A percentile compares a stretch with the other conserved stretches of the same genome.
Conservation (phyloP, 2,329 filamentous ascomycete species). For the Nigrograna mackinnonii region DNA sequence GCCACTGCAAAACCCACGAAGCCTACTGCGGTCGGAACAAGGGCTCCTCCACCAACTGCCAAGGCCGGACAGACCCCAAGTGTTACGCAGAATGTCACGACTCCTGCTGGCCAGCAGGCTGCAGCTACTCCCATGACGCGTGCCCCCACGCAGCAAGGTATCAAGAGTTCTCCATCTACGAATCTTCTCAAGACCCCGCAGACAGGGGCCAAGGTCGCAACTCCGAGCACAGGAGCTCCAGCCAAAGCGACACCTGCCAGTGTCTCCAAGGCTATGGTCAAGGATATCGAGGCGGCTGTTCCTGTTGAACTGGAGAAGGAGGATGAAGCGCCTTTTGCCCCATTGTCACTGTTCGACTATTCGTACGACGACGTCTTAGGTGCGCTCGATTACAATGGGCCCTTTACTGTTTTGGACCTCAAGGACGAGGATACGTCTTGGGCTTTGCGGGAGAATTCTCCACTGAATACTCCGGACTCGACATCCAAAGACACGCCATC, state of each 20-base stretch:
- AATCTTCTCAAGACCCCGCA: constrained; percentile 44
- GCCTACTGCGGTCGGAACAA: constrained; percentile 22
- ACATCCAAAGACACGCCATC: constrained; percentile 40
- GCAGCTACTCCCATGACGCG: constrained; percentile 42
- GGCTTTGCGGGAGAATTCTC: constrained; percentile 35
- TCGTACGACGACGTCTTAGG: constrained; percentile 37
- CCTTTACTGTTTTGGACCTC: constrained; percentile 36
- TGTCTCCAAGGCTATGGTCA: constrained; percentile 25
- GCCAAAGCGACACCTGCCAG: constrained; percentile 36
- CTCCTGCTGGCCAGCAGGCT: constrained; percentile 32
- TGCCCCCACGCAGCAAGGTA: constrained; percentile 39
- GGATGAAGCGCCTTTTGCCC: constrained; percentile 26
- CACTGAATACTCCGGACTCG: constrained; percentile 36
- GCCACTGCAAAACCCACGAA: constrained; percentile 21
- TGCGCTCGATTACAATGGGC: constrained; percentile 32
- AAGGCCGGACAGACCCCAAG: constrained; percentile 39
- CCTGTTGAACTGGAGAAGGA: constrained; percentile 19
- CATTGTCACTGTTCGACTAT: constrained; percentile 32
- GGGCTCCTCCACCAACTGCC: constrained; percentile 25
- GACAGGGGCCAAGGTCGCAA: constrained; percentile 33
- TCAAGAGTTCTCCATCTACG: constrained; percentile 40
- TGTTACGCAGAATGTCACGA: constrained; percentile 35
- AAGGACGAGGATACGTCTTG: constrained; percentile 39
- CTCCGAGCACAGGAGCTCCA: constrained; percentile 34
- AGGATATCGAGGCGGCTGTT: constrained; percentile 22